These are phyloP conservation scores for Ilyonectria destructans DNA, from an alignment of 2,329 filamentous ascomycete species.

Conservation along the genomic window DNA sequence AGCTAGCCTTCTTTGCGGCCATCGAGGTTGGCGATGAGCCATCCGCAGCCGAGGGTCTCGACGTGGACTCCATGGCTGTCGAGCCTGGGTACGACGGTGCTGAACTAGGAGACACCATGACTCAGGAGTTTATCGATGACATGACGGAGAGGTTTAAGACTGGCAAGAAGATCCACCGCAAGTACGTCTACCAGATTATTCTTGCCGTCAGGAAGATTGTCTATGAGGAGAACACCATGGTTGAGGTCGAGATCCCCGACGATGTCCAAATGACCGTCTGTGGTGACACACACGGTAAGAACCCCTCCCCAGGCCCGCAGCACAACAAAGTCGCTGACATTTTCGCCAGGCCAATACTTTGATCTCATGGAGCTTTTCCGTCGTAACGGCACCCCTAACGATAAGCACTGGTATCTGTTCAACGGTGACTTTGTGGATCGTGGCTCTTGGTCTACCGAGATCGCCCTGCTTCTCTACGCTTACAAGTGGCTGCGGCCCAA, in stretches of 20 bases:
- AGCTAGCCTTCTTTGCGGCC: constrained; percentile 92
- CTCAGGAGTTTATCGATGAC: constrained; percentile 95
- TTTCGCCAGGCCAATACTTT: constrained; percentile 88
- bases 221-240: constrained; percentile 96
- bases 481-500: constrained; percentile 96
- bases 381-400: constrained; percentile 86
- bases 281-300: constrained; percentile 93
- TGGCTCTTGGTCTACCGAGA: constrained; percentile 98
- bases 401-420: constrained; percentile 95
- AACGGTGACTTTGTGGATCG: constrained; percentile 99
- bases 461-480: constrained; percentile 92
- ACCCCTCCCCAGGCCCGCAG: neutral
- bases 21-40: constrained; percentile 95
- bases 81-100: constrained; percentile 91
- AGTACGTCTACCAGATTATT: constrained; percentile 98
- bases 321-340: constrained; percentile 41
- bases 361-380: constrained; percentile 97
- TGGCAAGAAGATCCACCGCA: constrained; percentile 94
- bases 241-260: constrained; percentile 87
- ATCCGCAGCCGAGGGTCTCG: constrained; percentile 91
- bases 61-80: constrained; percentile 87
- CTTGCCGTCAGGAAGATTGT: constrained; percentile 91
- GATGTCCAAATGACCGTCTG: constrained; percentile 92
- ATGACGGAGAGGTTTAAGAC: constrained; percentile 97
- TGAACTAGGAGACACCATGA: constrained; percentile 86